Base-by-base conservation (phyloP, 2,329 filamentous ascomycete genomes). In the Verticillium zaregamsianum region DNA sequence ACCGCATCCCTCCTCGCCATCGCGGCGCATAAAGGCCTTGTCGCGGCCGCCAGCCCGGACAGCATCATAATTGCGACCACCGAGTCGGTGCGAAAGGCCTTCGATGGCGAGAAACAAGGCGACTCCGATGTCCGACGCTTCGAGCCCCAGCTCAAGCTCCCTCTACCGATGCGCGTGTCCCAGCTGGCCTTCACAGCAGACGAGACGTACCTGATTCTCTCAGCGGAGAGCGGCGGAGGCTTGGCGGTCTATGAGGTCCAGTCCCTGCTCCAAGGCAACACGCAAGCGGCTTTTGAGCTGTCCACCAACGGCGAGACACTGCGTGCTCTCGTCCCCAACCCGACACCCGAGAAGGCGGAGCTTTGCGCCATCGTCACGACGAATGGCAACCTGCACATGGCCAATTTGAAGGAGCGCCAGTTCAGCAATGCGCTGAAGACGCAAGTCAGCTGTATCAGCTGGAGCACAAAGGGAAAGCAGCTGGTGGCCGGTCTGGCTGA, bases 381-480 rank as follows among this genome's bases (percentile, higher is more conserved):
- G 55, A 87, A 89, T 62, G 95, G 95, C 15, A 91, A 94, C 68
- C 82, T 99, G 20, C 79, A 93, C 72, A 87, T 99, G 74, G 91
- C 91, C 8, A 91, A 97, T 73, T 75, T 99, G 63, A 88, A 90
- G 69, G 84, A 88, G 40, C 82, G 84, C 57, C 81, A 81, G 23
- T 86, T 86, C 66, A 91, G 91, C 37, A 83, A 78, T 65, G 79
- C 69, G 1, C 79, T 96, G 65, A 91, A 89, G 69, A 80, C 84
- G 32, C 88, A 90, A 57, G 93, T 96, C 32, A 93, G 89, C 71
- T 95, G 90, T 69, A 84, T 92, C 6, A 89, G 91, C 61, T 99
- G 96, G 95, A 99, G 95, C 74, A 90, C 87, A 64, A 92, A 89
- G 72, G 95, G 95, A 56, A 99, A 97, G 73, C 94, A 98, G 72